Percentiles rank a stretch among this genome's conserved stretches.
Evolutionary conservation across 306 rosid species (phyloP).

Genomic region (Pyrus communis): DNA sequence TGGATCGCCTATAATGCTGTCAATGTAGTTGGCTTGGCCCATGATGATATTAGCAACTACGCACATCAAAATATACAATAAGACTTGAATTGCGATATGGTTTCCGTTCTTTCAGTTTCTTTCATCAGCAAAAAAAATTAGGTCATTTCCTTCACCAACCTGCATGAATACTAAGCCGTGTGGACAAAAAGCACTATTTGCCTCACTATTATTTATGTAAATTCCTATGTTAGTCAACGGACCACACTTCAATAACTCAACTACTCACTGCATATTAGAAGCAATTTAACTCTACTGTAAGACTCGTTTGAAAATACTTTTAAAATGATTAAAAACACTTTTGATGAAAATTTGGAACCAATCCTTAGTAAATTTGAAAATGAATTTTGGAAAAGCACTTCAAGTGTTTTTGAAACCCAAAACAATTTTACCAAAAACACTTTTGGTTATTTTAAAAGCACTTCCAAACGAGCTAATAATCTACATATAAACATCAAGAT

Average conservation of each 20-base stretch:
- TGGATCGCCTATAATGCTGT: not conserved
- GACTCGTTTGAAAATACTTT: no score
- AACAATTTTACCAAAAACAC: no score
- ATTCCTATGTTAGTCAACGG: not conserved
- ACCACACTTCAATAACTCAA: not conserved
- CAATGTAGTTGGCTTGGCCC: not conserved
- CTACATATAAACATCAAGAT: no score
- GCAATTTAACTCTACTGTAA: no score
- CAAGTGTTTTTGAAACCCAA: no score
- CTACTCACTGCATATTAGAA: not conserved
- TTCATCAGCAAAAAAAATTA: conserved; percentile 6
- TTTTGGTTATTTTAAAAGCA: no score
- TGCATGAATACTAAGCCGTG: not conserved
- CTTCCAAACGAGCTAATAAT: no score
- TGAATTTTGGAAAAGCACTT: no score
- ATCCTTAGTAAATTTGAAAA: no score
- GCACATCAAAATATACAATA: not conserved
- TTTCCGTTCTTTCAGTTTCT: not conserved
- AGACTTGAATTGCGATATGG: not conserved
- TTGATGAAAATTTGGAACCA: no score
- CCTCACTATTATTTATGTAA: not conserved
- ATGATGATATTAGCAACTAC: not conserved
- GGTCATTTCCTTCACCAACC: conserved; percentile 21
- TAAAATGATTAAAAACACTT: no score
- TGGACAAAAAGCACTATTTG: not conserved